These are phyloP conservation scores for Endothia cerciana DNA, from an alignment of 2,329 filamentous ascomycete genomes.

Conservation along the genomic window DNA sequence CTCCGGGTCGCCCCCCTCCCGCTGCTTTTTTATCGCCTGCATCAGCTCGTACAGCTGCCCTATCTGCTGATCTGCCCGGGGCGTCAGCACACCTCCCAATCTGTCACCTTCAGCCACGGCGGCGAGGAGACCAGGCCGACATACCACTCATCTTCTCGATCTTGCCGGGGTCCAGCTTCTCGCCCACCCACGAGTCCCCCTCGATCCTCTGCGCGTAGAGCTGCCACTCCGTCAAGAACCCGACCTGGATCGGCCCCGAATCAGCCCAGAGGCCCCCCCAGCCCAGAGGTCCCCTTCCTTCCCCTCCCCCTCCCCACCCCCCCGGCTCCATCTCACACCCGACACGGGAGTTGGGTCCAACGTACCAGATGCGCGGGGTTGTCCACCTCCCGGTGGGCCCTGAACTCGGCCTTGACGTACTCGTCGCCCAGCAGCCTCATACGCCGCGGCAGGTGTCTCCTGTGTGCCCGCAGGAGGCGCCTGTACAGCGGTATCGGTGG, in stretches of 20 bases:
- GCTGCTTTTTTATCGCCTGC: slow-evolving; percentile 66
- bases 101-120: neutral
- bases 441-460: slow-evolving; percentile 74
- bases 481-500: slow-evolving; percentile 90
- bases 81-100: slow-evolving; percentile 15
- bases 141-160: slow-evolving; percentile 92
- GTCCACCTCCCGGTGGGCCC: slow-evolving; percentile 79
- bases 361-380: slow-evolving; percentile 88
- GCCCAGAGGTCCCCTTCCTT: neutral
- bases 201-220: slow-evolving; percentile 91
- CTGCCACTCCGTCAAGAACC: slow-evolving; percentile 97
- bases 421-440: slow-evolving; percentile 85
- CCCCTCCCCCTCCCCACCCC: neutral
- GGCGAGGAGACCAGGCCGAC: slow-evolving; percentile 34
- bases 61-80: slow-evolving; percentile 81
- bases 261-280: neutral
- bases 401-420: slow-evolving; percentile 92
- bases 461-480: slow-evolving; percentile 82
- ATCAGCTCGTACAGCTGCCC: slow-evolving; percentile 94
- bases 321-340: neutral
- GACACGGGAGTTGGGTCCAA: neutral
- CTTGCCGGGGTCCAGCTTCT: slow-evolving; percentile 81
- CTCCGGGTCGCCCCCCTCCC: slow-evolving; percentile 28
- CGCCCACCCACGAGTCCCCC: slow-evolving; percentile 81
- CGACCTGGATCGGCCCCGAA: slow-evolving; percentile 63